These are phyloP conservation scores for Chloranthus sessilifolius DNA, from an alignment of 164 flowering plant species.

Conservation along the genomic window DNA sequence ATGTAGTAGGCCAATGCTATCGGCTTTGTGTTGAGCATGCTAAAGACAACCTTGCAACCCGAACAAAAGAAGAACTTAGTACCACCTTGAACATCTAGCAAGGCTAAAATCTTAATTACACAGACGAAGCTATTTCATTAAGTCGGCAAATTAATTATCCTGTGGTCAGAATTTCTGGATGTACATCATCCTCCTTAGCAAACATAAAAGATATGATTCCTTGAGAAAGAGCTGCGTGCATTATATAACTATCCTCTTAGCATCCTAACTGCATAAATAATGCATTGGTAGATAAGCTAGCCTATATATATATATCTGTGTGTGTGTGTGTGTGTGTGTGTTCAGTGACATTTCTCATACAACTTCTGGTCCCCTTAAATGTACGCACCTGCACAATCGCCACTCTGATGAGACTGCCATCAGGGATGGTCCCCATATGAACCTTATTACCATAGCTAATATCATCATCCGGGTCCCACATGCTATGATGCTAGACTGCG, in stretches of 20 bases:
- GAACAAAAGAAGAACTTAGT: constrained; percentile 13
- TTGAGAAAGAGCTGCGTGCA: constrained; percentile 86
- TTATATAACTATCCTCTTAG: constrained; percentile 5
- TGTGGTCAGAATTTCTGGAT: constrained; percentile 66
- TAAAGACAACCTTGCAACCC: constrained; percentile 54
- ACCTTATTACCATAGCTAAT: constrained; percentile 51
- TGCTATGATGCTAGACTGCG: constrained; percentile 48
- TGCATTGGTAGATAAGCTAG: too few relatives aligned
- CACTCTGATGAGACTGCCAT: constrained; percentile 56
- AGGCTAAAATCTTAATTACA: too few relatives aligned
- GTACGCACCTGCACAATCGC: constrained; percentile 65
- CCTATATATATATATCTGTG: too few relatives aligned
- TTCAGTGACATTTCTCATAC: too few relatives aligned
- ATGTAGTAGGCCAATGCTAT: constrained; percentile 56
- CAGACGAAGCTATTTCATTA: neutral
- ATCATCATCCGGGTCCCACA: constrained; percentile 46
- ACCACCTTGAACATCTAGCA: too few relatives aligned
- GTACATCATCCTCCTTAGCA: constrained; percentile 68
- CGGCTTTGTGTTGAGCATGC: constrained; percentile 55
- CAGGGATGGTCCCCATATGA: constrained; percentile 55
- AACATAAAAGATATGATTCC: constrained; percentile 79
- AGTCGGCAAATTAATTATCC: constrained; percentile 40
- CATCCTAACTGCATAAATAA: neutral
- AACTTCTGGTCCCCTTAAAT: neutral
- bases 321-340: too few relatives aligned